Evolutionary conservation across 768 basidiomycete genomes (phyloP).

Genomic region (Coprinopsis strossmayeri): DNA sequence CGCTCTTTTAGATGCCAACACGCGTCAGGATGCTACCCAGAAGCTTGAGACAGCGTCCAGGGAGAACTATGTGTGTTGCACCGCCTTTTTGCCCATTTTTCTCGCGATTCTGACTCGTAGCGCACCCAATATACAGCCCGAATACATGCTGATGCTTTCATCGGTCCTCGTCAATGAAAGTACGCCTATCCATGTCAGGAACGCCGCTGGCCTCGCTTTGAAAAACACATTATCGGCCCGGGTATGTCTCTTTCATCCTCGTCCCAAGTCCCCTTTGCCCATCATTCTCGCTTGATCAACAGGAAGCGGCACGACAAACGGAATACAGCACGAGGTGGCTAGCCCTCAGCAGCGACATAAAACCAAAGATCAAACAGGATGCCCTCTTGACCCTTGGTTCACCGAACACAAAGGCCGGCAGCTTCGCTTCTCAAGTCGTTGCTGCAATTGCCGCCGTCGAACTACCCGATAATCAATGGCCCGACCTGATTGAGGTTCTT

Average conservation of each 20-base stretch:
- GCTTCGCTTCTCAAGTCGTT: constrained; percentile 89
- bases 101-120: constrained; percentile 16
- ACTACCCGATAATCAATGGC: constrained; percentile 84
- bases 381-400: constrained; percentile 80
- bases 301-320: constrained; percentile 72
- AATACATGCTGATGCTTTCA: constrained; percentile 89
- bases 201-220: constrained; percentile 93
- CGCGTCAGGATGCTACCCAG: constrained; percentile 88
- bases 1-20: constrained; percentile 60
- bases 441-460: constrained; percentile 93
- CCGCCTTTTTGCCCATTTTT: constrained; percentile 13
- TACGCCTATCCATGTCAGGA: constrained; percentile 68
- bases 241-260: constrained; percentile 44
- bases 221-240: constrained; percentile 92
- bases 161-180: constrained; percentile 75
- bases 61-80: constrained; percentile 78
- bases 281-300: constrained; percentile 19
- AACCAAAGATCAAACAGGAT: constrained; percentile 82
- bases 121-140: constrained; percentile 51
- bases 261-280: constrained; percentile 15
- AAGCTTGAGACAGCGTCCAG: constrained; percentile 81
- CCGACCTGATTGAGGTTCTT: constrained; percentile 81
- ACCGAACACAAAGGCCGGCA: constrained; percentile 61
- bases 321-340: constrained; percentile 82
- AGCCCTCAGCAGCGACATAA: constrained; percentile 57